Percentiles rank a stretch among this genome's conserved stretches.
Evolutionary conservation across 2,329 filamentous ascomycete genomes (phyloP).

Genomic region (Sclerotinia nivalis): DNA sequence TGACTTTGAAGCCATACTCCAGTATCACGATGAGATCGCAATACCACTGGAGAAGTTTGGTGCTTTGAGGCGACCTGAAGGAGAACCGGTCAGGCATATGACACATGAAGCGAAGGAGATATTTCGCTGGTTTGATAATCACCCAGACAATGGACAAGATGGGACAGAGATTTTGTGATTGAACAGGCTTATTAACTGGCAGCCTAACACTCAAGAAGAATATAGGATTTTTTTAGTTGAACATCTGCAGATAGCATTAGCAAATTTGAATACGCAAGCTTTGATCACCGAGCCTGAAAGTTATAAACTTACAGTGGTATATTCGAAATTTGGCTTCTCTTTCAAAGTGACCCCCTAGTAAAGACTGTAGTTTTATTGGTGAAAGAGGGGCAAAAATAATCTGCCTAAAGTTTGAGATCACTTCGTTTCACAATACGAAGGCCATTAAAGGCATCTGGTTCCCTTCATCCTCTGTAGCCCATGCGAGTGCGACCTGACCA

Average conservation of each 20-base stretch:
- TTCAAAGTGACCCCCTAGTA: too few species aligned
- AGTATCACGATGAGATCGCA: conserved; percentile 2
- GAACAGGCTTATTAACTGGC: neutral
- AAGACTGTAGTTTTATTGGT: too few species aligned
- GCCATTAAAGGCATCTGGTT: too few species aligned
- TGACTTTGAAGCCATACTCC: neutral
- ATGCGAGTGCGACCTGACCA: too few species aligned
- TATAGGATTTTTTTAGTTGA: neutral
- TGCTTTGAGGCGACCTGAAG: neutral
- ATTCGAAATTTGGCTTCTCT: too few species aligned
- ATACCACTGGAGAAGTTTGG: conserved; percentile 2
- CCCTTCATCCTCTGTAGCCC: too few species aligned
- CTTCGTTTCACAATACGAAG: too few species aligned
- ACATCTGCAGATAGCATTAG: neutral
- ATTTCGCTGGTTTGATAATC: neutral
- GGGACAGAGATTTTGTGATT: neutral
- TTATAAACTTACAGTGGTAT: too few species aligned
- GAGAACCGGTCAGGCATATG: conserved; percentile 3
- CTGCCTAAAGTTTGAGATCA: too few species aligned
- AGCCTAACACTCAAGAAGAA: neutral
- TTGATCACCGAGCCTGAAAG: too few species aligned
- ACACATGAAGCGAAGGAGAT: neutral
- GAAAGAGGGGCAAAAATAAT: too few species aligned
- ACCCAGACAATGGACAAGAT: neutral
- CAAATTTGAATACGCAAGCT: too few species aligned